Evolutionary conservation across 129 eudicot genomes (phyloP).

Genomic region (Dittrichia graveolens): DNA sequence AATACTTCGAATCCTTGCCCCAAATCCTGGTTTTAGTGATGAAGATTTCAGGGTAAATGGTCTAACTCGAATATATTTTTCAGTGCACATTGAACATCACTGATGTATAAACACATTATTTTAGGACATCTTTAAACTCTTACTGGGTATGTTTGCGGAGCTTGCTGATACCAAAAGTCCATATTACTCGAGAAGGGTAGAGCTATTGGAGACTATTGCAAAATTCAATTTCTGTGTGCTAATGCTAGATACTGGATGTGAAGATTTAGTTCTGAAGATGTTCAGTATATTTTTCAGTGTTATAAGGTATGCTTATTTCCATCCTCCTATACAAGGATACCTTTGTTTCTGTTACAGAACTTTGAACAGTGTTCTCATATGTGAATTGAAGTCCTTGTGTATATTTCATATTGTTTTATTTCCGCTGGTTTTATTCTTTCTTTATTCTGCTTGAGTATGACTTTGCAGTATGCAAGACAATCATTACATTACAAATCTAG

Average conservation of each 20-base stretch:
- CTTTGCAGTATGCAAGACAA: conserved; percentile 14
- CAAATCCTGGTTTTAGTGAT: conserved; percentile 69
- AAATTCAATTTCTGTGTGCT: conserved; percentile 66
- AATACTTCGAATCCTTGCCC: conserved; percentile 87
- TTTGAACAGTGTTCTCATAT: conserved; percentile 10
- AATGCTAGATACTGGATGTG: conserved; percentile 80
- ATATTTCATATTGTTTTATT: conserved; percentile 8
- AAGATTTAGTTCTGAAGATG: conserved; percentile 74
- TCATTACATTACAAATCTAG: conserved; percentile 13
- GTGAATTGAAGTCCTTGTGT: conserved; percentile 16
- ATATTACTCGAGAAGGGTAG: conserved; percentile 66
- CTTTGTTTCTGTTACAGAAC: conserved; percentile 4
- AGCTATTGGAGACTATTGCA: conserved; percentile 79
- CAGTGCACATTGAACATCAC: neutral
- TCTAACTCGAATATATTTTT: conserved; percentile 6
- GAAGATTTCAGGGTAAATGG: conserved; percentile 60
- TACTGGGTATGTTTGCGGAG: conserved; percentile 74
- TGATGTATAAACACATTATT: conserved; percentile 28
- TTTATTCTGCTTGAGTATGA: conserved; percentile 4
- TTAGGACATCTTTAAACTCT: conserved; percentile 80
- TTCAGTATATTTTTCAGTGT: conserved; percentile 70
- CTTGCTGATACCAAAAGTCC: conserved; percentile 65
- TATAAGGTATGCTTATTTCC: conserved; percentile 50
- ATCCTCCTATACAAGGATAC: conserved; percentile 3
- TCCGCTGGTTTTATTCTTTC: neutral